Evolutionary conservation across 768 basidiomycete species (phyloP), one percentile per base, ranked within the genome.

Genomic region (Galerina marginata): DNA sequence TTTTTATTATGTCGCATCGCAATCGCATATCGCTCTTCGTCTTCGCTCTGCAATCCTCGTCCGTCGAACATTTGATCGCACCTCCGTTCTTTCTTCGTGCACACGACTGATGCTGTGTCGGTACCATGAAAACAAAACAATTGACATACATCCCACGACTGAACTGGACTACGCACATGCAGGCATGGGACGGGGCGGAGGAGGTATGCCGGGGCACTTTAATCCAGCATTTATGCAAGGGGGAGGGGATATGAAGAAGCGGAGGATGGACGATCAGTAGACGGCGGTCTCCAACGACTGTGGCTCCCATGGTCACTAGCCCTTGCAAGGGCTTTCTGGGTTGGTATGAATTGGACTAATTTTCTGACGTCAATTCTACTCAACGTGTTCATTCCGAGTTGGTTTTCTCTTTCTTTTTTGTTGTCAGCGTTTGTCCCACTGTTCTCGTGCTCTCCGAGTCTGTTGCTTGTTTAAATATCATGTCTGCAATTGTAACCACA

Each of bases 191-290:
- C 73, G 83, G 54, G 81, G 84, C 52, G 80, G 76, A 61, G 69
- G 65, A 63, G 20, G 20, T 20, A 52, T 67, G 59, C 81, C 81
- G 67, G 88, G 89, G 14, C 88, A 91, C 75, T 86, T 89, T 77
- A 91, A 91, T 70, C 89, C 90, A 3, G 86, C 88, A 20, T 91
- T 92, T 71, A 85, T 88, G 79, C 82, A 80, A 39, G 59, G 62
- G 25, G 57, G 63, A 47, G 57, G 44, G 25, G 64, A 56, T 16
- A 47, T 37, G 12, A 51, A 60, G 37, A 59, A 39, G 52, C 51
- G 36, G 33, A 46, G 47, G 23, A 39, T 49, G 39, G 51, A 53
- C 39, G 39, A 40, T 40, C 1, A 23, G 20, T 23, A 33, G 38
- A 15, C 45, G 6, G 12, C 20, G 20, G 20, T 20, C 20, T 14